phyloP scores from a whole-genome alignment of 768 basidiomycete genomes.

The Lyophyllum semitale region DNA sequence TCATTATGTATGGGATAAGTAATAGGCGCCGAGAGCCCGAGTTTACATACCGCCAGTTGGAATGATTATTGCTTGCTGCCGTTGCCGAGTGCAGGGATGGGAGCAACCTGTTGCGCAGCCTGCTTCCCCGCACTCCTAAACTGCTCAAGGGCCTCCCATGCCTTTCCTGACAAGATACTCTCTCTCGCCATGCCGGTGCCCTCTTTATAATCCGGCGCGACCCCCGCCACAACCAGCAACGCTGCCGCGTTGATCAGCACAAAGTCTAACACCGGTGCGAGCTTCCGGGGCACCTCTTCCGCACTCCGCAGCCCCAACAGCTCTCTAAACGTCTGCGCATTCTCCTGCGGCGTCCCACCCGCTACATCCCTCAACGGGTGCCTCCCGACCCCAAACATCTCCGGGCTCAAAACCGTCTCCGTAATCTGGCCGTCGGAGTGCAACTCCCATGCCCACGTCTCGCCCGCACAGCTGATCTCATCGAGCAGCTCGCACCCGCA shows the following conservation, averaged over 20 bases:
- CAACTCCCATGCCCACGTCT: constrained; percentile 86
- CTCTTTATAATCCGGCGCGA: constrained; percentile 66
- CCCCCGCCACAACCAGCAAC: constrained; percentile 79
- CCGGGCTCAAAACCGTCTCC: constrained; percentile 62
- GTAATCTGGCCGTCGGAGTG: constrained; percentile 61
- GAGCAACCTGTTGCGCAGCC: constrained; percentile 21
- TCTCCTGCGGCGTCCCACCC: constrained; percentile 75
- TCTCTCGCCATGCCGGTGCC: constrained; percentile 70
- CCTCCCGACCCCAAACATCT: constrained; percentile 72
- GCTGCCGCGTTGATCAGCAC: constrained; percentile 92
- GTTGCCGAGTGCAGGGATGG: no score
- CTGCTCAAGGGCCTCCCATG: constrained; percentile 56
- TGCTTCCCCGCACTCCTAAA: constrained; percentile 48
- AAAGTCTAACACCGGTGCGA: constrained; percentile 77
- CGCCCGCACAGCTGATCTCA: constrained; percentile 94
- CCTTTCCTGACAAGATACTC: constrained; percentile 58
- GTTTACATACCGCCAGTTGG: no score
- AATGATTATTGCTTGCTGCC: no score
- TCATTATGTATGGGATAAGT: no score
- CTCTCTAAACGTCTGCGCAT: constrained; percentile 70
- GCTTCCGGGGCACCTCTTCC: constrained; percentile 48
- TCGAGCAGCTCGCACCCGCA: constrained; percentile 91
- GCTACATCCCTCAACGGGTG: constrained; percentile 73
- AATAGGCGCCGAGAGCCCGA: no score
- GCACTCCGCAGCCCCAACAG: constrained; percentile 58